Evolutionary conservation across 495 filamentous ascomycete species (phyloP).

Genomic region (Penicillium riverlandense): DNA sequence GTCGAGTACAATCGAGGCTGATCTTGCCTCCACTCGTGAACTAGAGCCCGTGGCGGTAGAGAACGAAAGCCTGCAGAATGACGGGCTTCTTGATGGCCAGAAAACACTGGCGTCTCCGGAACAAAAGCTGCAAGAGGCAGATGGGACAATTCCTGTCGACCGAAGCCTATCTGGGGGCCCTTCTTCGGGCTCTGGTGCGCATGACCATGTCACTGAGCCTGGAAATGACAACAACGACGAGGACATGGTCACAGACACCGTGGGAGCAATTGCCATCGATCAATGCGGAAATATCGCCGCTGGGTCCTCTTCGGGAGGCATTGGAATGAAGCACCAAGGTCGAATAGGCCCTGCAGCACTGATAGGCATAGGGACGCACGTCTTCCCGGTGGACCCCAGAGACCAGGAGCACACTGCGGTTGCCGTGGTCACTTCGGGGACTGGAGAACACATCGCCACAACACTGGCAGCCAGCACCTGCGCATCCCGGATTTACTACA

Average conservation of each 20-base stretch:
- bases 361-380: slow-evolving; percentile 81
- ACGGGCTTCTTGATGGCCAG: no score
- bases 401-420: slow-evolving; percentile 57
- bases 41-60: no score
- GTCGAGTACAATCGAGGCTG: neutral
- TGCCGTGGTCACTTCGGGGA: slow-evolving; percentile 81
- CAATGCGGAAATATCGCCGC: slow-evolving; percentile 80
- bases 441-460: slow-evolving; percentile 95
- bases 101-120: neutral
- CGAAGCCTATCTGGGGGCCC: neutral
- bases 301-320: slow-evolving; percentile 97
- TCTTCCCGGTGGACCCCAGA: slow-evolving; percentile 62
- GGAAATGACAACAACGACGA: neutral
- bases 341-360: slow-evolving; percentile 88
- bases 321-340: slow-evolving; percentile 94
- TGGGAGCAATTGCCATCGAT: slow-evolving; percentile 92
- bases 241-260: slow-evolving; percentile 77
- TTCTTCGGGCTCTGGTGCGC: neutral
- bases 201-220: neutral
- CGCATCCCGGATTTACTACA: slow-evolving; percentile 66
- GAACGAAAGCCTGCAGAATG: no score
- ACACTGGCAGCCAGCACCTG: slow-evolving; percentile 76
- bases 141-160: neutral
- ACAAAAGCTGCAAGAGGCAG: neutral
- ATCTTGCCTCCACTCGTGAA: no score